Evolutionary conservation across 495 filamentous ascomycete species (phyloP).

Genomic region (Penicillium paradoxum): DNA sequence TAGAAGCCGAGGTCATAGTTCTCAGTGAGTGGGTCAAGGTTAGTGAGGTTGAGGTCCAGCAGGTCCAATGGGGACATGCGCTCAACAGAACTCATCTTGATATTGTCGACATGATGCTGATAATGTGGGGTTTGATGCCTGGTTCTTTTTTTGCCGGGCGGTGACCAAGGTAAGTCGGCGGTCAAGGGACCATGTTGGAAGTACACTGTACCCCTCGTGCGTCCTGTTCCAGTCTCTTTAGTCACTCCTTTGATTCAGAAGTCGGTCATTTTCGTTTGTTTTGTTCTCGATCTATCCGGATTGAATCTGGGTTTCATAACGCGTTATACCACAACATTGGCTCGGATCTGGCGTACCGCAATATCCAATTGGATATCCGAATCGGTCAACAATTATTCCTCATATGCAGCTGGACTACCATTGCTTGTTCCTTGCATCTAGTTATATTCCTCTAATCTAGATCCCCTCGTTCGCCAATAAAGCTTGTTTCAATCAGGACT

Average conservation of each 20-base stretch:
- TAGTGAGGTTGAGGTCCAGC: conserved; percentile 75
- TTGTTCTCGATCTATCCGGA: neutral
- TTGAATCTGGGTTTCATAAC: neutral
- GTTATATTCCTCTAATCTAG: neutral
- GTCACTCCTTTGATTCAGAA: conserved; percentile 1
- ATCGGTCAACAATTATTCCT: neutral
- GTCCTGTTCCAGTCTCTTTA: neutral
- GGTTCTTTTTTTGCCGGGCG: conserved; percentile 14
- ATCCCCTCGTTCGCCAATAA: neutral
- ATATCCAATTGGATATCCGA: neutral
- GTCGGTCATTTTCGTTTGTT: neutral
- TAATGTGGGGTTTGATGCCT: conserved; percentile 10
- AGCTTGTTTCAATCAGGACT: neutral
- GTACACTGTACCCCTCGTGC: neutral
- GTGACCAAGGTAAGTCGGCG: neutral
- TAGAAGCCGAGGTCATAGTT: conserved; percentile 96
- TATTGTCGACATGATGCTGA: neutral
- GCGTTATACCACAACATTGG: neutral
- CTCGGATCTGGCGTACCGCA: neutral
- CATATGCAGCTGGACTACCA: conserved; percentile 2
- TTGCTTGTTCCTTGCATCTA: conserved; percentile 3
- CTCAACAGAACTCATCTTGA: conserved; percentile 61
- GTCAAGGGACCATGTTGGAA: neutral
- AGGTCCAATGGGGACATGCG: conserved; percentile 70
- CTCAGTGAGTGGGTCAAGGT: conserved; percentile 90